Evolutionary conservation across 2,329 filamentous ascomycete species (phyloP), one percentile per base, ranked within the genome.

Genomic region (Cladosporium sp.): DNA sequence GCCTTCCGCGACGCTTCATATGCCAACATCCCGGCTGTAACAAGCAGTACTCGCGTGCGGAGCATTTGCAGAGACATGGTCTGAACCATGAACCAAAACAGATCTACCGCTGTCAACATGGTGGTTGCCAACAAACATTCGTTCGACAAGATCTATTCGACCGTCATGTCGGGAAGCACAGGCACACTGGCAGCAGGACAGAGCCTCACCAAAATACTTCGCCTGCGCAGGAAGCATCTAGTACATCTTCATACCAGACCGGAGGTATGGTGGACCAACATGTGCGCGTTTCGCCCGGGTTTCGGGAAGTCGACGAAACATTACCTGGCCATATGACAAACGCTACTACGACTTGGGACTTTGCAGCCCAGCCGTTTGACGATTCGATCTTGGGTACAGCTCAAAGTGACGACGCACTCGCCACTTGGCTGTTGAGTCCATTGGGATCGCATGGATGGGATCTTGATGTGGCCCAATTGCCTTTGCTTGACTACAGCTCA

Each of bases 21-120:
- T 97, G 92, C 69, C 86, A 86, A 6, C 85, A 91, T 60, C 86
- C 90, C 62, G 90, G 88, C 42, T 97, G 92, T 66, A 91, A 90
- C 28, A 97, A 96, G 78, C 94, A 88, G 71, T 97, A 97, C 72
- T 96, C 92, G 20, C 84, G 92, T 71, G 92, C 91, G 4, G 92
- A 97, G 74, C 92, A 97, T 77, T 78, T 97, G 77, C 95, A 96
- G 75, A 86, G 92, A 37, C 92, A 97, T 74, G 91, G 96, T 75
- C 77, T 97, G 63, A 97, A 97, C 71, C 93, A 97, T 75, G 88
- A 89, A 58, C 92, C 92, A 13, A 96, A 96, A 74, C 88, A 94
- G 69, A 93, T 96, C 51, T 97, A 93, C 71, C 85, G 85, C 69
- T 97, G 93, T 77, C 89, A 93, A 67, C 94, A 90, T 66, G 89